Conservation (phyloP, 257 asterid species). For the Leonotis leonurus region DNA sequence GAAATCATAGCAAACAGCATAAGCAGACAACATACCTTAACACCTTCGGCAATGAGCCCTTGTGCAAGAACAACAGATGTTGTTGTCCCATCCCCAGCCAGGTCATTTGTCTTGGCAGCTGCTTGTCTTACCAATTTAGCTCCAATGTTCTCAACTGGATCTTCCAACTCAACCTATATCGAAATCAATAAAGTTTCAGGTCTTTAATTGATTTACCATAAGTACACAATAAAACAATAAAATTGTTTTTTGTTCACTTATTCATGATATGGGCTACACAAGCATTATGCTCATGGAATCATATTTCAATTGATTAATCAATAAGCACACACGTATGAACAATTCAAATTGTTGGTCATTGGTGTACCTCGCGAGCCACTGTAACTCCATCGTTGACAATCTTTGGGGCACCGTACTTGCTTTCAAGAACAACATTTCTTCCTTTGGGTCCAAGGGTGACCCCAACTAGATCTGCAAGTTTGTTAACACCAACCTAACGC, state of each 20-base stretch:
- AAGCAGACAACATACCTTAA: slow-evolving; percentile 45
- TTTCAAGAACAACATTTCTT: slow-evolving; percentile 90
- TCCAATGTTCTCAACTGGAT: slow-evolving; percentile 93
- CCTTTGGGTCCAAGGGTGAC: slow-evolving; percentile 98
- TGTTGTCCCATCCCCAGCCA: slow-evolving; percentile 98
- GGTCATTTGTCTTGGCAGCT: slow-evolving; percentile 94
- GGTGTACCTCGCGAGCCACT: slow-evolving; percentile 77
- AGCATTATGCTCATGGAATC: neutral
- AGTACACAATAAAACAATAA: neutral
- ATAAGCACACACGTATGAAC: neutral
- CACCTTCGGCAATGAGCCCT: slow-evolving; percentile 97
- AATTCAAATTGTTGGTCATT: neutral
- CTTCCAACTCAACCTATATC: slow-evolving; percentile 86
- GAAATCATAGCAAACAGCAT: neutral
- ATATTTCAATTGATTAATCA: neutral
- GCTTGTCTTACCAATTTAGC: slow-evolving; percentile 97
- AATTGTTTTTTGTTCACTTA: too few species aligned
- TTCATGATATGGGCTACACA: neutral
- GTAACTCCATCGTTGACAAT: slow-evolving; percentile 98
- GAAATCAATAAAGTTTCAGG: neutral
- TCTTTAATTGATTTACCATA: neutral
- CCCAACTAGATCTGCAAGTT: slow-evolving; percentile 91
- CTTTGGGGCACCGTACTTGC: slow-evolving; percentile 96
- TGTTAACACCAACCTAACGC: slow-evolving; percentile 77
- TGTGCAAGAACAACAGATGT: slow-evolving; percentile 98